Percentiles rank a stretch among this genome's conserved stretches.
Conservation (phyloP, 352 stramenopile species). For the Phytopythium delawarense region DNA sequence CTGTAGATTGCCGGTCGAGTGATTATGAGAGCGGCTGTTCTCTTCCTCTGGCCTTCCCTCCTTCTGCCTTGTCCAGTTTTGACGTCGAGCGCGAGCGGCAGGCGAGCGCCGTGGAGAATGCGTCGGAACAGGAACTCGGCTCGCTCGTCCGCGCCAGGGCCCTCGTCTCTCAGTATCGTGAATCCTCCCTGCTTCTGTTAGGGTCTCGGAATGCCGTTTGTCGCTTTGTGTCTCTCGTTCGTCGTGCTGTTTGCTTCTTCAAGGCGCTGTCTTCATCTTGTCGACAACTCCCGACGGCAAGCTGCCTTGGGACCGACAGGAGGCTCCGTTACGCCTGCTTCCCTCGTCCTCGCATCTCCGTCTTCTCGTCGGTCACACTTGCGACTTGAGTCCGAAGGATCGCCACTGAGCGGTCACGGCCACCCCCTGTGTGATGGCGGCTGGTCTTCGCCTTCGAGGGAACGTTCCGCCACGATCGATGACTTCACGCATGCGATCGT, state of each 20-base stretch:
- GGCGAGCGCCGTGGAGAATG: background rate
- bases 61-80: background rate
- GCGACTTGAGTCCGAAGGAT: background rate
- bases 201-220: background rate
- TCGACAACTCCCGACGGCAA: too few relatives aligned
- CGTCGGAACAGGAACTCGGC: conserved; percentile 1
- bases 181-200: background rate
- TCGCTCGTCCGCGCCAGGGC: background rate
- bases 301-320: background rate
- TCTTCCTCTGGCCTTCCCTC: background rate
- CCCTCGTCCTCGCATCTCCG: background rate
- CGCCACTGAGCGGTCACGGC: background rate
- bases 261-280: background rate
- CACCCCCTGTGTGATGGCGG: background rate
- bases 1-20: conserved; percentile 20
- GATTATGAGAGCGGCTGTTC: conserved; percentile 1
- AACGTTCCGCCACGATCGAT: background rate
- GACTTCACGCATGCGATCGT: background rate
- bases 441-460: background rate
- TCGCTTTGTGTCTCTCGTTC: background rate
- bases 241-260: background rate
- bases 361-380: background rate
- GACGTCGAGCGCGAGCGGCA: background rate
- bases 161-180: background rate
- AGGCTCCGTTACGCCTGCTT: background rate